Evolutionary conservation across 176 grass and related monocot species (phyloP).

Genomic region (Oryza glumipatula): DNA sequence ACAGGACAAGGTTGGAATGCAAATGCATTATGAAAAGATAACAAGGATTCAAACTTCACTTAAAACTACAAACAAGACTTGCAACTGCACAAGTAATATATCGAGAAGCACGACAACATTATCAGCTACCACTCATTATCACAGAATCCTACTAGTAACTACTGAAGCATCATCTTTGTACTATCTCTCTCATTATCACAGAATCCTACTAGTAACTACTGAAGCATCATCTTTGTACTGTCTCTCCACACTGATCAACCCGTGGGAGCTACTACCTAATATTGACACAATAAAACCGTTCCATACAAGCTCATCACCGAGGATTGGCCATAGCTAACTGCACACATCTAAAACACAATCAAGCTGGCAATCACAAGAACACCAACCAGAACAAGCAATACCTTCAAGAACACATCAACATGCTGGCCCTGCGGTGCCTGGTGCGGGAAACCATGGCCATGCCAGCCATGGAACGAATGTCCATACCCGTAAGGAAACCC

Average conservation of each 20-base stretch:
- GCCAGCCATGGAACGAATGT: slow-evolving; percentile 70
- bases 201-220: neutral
- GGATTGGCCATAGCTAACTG: slow-evolving; percentile 40
- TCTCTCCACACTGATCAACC: slow-evolving; percentile 37
- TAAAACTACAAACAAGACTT: slow-evolving; percentile 7
- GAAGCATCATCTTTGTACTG: slow-evolving; percentile 22
- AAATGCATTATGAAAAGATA: neutral
- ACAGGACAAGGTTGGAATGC: neutral
- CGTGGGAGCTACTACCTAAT: slow-evolving; percentile 48
- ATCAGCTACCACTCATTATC: slow-evolving; percentile 23
- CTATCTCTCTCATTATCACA: neutral
- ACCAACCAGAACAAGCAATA: slow-evolving; percentile 61
- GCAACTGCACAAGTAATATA: neutral
- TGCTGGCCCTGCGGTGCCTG: slow-evolving; percentile 62
- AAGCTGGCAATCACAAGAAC: slow-evolving; percentile 71
- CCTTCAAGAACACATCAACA: slow-evolving; percentile 67
- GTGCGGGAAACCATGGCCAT: slow-evolving; percentile 64
- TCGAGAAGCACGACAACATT: neutral
- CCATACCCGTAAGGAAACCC: slow-evolving; percentile 73
- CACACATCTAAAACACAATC: slow-evolving; percentile 61
- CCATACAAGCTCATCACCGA: slow-evolving; percentile 41
- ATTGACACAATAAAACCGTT: slow-evolving; percentile 44
- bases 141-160: slow-evolving; percentile 7
- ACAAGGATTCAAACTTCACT: neutral
- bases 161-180: slow-evolving; percentile 7